phyloP scores from a whole-genome alignment of 176 grass and related monocot species.

The Elymus sibiricus region DNA sequence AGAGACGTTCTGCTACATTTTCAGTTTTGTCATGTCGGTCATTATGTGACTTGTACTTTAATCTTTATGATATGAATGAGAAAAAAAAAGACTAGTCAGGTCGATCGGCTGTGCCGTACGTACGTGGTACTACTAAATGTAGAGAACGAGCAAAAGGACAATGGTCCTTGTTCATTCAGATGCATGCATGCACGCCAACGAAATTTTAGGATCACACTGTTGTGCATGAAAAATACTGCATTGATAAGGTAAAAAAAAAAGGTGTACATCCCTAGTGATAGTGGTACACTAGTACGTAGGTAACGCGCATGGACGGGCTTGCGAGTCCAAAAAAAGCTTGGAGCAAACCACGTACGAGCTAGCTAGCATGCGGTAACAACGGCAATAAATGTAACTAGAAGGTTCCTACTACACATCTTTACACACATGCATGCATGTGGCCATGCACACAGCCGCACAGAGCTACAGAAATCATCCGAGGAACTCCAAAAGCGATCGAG shows the following conservation, averaged over 20 bases:
- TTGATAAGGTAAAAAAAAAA: neutral
- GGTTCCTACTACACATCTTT: slow-evolving; percentile 26
- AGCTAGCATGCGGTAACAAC: slow-evolving; percentile 33
- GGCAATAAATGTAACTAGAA: slow-evolving; percentile 5
- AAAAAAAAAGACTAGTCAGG: neutral
- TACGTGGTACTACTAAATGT: neutral
- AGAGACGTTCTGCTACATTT: too few relatives aligned
- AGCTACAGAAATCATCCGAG: neutral
- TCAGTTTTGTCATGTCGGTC: too few relatives aligned
- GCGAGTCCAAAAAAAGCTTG: slow-evolving; percentile 52
- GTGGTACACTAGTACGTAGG: neutral
- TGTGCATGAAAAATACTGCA: neutral
- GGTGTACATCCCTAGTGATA: neutral
- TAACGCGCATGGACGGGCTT: slow-evolving; percentile 22
- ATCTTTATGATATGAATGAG: too few relatives aligned
- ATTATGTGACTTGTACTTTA: too few relatives aligned
- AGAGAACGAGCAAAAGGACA: neutral
- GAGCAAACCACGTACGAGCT: slow-evolving; percentile 39
- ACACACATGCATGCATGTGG: slow-evolving; percentile 27
- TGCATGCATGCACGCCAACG: neutral
- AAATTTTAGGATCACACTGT: neutral
- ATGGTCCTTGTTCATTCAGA: neutral
- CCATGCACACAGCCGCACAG: slow-evolving; percentile 13
- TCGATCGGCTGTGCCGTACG: slow-evolving; percentile 25
- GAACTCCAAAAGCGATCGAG: slow-evolving; percentile 16